These are phyloP conservation scores for Begonia fuchsioides DNA, from an alignment of 306 rosid species.

Conservation along the genomic window DNA sequence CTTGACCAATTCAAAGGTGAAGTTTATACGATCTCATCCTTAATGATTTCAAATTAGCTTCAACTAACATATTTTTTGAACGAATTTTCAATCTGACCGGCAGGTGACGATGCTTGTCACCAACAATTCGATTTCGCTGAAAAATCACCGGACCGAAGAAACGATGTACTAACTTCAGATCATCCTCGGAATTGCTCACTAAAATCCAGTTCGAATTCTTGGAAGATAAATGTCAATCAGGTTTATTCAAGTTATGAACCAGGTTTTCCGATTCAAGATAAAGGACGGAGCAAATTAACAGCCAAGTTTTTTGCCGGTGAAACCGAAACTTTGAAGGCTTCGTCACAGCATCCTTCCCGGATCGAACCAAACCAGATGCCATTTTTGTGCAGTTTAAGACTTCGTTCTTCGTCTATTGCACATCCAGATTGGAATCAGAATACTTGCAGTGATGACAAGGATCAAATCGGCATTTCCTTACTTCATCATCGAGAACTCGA, in stretches of 20 bases:
- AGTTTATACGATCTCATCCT: neutral
- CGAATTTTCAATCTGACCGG: neutral
- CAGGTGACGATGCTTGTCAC: constrained; percentile 12
- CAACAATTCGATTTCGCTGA: constrained; percentile 4
- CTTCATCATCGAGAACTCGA: constrained; percentile 10
- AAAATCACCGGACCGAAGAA: constrained; percentile 7
- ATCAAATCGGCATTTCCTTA: constrained; percentile 41
- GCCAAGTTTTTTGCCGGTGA: no score
- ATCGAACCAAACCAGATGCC: constrained; percentile 48
- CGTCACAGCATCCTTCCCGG: no score
- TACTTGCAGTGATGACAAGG: constrained; percentile 24
- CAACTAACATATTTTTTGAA: neutral
- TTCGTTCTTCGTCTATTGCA: constrained; percentile 53
- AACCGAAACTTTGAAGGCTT: no score
- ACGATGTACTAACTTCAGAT: constrained; percentile 9
- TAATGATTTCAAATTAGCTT: neutral
- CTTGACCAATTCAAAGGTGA: constrained; percentile 19
- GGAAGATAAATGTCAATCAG: constrained; percentile 12
- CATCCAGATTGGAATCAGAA: constrained; percentile 67
- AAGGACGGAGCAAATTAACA: constrained; percentile 8
- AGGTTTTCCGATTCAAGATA: constrained; percentile 6
- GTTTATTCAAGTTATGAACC: constrained; percentile 15
- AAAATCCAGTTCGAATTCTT: constrained; percentile 21
- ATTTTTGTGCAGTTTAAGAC: constrained; percentile 6
- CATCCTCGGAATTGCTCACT: constrained; percentile 6